Conservation (phyloP, 2,329 filamentous ascomycete species). For the Seiridium unicorne region DNA sequence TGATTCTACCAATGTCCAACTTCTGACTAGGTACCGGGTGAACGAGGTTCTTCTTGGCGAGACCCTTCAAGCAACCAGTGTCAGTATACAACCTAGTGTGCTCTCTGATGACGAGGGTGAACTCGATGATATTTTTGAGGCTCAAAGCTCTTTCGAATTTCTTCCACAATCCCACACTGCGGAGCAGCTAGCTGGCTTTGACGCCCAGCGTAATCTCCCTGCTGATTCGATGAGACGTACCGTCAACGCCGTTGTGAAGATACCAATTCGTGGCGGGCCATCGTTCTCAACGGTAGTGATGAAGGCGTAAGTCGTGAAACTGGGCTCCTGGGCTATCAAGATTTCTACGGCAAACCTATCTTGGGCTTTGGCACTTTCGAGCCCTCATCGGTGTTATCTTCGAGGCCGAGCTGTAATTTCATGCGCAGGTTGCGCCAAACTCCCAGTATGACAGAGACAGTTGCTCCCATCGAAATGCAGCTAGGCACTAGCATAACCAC, state of each 20-base stretch:
- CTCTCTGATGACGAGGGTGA: neutral
- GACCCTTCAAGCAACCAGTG: neutral
- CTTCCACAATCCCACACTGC: neutral
- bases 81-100: neutral
- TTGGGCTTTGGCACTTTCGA: neutral
- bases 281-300: neutral
- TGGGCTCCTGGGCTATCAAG: neutral
- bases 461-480: too few relatives aligned
- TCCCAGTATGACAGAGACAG: too few relatives aligned
- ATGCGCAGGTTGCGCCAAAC: neutral
- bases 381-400: neutral
- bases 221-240: neutral
- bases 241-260: neutral
- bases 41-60: neutral
- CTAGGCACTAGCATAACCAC: too few relatives aligned
- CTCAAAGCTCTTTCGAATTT: neutral
- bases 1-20: neutral
- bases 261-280: neutral
- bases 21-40: neutral
- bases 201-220: neutral
- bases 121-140: neutral
- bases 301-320: neutral
- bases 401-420: neutral
- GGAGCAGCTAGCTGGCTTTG: neutral
- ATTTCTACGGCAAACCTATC: neutral